Evolutionary conservation across 768 basidiomycete genomes (phyloP), one percentile per base, ranked within the genome.

Genomic region (Clitopilus passeckerianus): DNA sequence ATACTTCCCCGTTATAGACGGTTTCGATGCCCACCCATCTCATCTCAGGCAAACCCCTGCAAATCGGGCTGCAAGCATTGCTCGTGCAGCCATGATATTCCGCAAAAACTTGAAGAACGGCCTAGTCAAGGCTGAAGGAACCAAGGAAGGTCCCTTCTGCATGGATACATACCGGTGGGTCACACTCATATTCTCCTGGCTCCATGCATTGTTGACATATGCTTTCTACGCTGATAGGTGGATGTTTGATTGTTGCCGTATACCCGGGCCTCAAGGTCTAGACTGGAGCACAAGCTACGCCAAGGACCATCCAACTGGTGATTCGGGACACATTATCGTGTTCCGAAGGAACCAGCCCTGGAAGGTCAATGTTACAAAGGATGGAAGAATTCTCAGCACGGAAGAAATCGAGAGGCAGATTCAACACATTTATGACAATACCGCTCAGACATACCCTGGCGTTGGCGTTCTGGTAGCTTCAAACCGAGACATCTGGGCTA

Each of bases 211-310:
- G 33, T n/a, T 58, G 6, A 54, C 35, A 41, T 50, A 33, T 16
- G 18, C 1, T 23, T n/a, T n/a, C 23, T n/a, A n/a, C 33, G 37
- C 37, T 41, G 34, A 30, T 43, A 91, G 90, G 54, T 94, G 92
- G 92, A 93, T 94, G 92, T 94, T 94, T 64, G 92, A 94, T 69
- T 92, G 91, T 69, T 91, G 85, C 63, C 89, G 92, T 58, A 77
- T 94, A 18, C 92, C 92, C 1, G 89, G 89, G 1, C 71, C 76
- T 9, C 80, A 87, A 50, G 88, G 89, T 16, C 72, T 85, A 3
- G 95, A 98, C 69, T 91, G 91, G 84, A 85, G 86, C 62, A 74
- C 86, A 18, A 84, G 86, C 15, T 83, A 90, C 62, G 86, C 90
- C 0, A 75, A 81, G 55, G 69, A 73, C 9, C 80, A 78, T 16